Base-by-base conservation (phyloP, 2,329 filamentous ascomycete species). In the Colletotrichum noveboracense region DNA sequence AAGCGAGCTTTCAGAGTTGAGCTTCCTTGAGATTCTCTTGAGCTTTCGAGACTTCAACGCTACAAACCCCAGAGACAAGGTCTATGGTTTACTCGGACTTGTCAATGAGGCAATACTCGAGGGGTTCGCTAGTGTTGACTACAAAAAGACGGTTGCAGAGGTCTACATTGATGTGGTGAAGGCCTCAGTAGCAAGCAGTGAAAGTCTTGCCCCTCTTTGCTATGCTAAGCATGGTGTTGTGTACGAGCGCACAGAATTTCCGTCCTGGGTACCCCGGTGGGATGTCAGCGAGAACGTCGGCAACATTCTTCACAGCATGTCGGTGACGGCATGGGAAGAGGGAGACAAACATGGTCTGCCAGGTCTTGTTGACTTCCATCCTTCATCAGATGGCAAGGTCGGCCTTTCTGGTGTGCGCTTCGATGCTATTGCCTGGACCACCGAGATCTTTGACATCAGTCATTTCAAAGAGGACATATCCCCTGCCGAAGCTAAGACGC, bases 11-110 rank as follows among this genome's bases (percentile, higher is more conserved):
- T 38, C 48, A 5, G 62, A 61, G 10, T 38, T 26, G 4, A 67
- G 52, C n/a, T 34, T 72, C 2, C 28, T 72, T 12, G 62, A 72
- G 9, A 21, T 72, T 2, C 62, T 72, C 13, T n/a, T 56, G n/a
- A 48, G 21, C 2, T 72, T 67, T 14, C 70, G 62, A 3, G 70
- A 72, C 26, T 66, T 60, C 34, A 13, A 60, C 16, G 70, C 70
- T 6, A 72, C 70, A 9, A 28, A 72, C 52, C 52, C 52, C 5
- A 30, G 70, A 26, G 70, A 72, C 34, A 72, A 72, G n/a, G 70
- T 72, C 14, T 72, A 72, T 13, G 70, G 70, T 2, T 32, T 72
- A 7, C n/a, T 72, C 12, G 70, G 70, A 6, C 70, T 72, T 32
- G 0, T 52, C 10, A 52, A 52, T 52, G 43, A 52, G 6, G 43